These are phyloP conservation scores for Aspergillus steynii DNA, from an alignment of 495 filamentous ascomycete species.

Conservation along the genomic window DNA sequence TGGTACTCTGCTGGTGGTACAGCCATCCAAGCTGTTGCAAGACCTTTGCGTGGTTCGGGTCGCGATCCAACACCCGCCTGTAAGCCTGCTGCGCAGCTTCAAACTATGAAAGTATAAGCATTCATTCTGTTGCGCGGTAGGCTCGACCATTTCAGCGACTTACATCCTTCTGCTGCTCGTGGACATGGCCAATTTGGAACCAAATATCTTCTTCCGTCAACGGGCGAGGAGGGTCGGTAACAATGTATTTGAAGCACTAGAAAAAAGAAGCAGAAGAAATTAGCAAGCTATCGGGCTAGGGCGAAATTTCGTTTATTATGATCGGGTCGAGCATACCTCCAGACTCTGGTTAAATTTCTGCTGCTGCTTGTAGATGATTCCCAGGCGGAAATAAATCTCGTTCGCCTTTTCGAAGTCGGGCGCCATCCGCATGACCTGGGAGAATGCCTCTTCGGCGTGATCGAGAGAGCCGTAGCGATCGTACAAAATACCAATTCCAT, in stretches of 20 bases:
- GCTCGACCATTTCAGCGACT: slow-evolving; percentile 34
- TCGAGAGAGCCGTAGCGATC: slow-evolving; percentile 96
- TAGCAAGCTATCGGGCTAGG: slow-evolving; percentile 8
- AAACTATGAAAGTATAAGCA: slow-evolving; percentile 60
- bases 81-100: slow-evolving; percentile 91
- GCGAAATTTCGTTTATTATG: neutral
- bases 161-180: slow-evolving; percentile 99
- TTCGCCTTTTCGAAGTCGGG: slow-evolving; percentile 98
- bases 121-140: neutral
- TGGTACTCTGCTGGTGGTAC: slow-evolving; percentile 90
- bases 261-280: neutral
- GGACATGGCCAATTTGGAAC: slow-evolving; percentile 99
- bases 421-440: slow-evolving; percentile 98
- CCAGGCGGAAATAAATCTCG: slow-evolving; percentile 97
- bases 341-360: slow-evolving; percentile 90
- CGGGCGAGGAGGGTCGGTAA: slow-evolving; percentile 86
- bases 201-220: slow-evolving; percentile 98
- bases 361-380: slow-evolving; percentile 99
- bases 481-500: slow-evolving; percentile 97
- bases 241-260: slow-evolving; percentile 98
- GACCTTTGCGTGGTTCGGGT: slow-evolving; percentile 97
- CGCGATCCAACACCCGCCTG: slow-evolving; percentile 86
- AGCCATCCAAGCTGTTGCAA: slow-evolving; percentile 98
- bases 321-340: slow-evolving; percentile 62
- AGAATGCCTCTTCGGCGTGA: slow-evolving; percentile 97